Conservation (phyloP, 441 rosid genomes). For the Macaranga tanarius region DNA sequence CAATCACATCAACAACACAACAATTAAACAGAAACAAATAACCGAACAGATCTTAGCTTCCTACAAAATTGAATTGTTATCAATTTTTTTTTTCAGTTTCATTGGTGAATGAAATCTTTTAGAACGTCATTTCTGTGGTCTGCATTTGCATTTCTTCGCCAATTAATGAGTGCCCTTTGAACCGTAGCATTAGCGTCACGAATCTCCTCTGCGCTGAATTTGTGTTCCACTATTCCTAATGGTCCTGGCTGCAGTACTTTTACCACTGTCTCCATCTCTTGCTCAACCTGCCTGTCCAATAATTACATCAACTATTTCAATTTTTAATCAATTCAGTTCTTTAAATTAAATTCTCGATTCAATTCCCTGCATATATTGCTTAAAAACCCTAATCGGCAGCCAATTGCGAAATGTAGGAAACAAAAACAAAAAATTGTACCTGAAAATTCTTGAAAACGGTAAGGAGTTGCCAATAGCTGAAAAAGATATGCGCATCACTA, state of each 20-base stretch:
- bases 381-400: not conserved
- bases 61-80: too few relatives aligned
- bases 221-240: constrained; percentile 77
- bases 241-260: constrained; percentile 89
- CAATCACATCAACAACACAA: constrained; percentile 8
- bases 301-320: not conserved
- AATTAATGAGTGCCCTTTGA: constrained; percentile 55
- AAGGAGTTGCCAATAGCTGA: constrained; percentile 39
- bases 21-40: not conserved
- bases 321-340: not conserved
- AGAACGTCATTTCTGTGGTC: constrained; percentile 51
- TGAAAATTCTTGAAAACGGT: constrained; percentile 50
- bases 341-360: too few relatives aligned
- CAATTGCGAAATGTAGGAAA: not conserved
- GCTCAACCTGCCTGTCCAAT: constrained; percentile 58
- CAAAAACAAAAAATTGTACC: constrained; percentile 28
- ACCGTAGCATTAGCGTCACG: constrained; percentile 59
- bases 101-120: constrained; percentile 50
- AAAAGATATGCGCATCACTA: constrained; percentile 35
- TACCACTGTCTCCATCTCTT: constrained; percentile 80
- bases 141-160: constrained; percentile 50
- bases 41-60: too few relatives aligned
- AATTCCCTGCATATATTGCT: not conserved
- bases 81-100: not conserved
- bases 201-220: constrained; percentile 72